Evolutionary conservation across 2,329 filamentous ascomycete genomes (phyloP).

Genomic region (Alternaria tenuissima): DNA sequence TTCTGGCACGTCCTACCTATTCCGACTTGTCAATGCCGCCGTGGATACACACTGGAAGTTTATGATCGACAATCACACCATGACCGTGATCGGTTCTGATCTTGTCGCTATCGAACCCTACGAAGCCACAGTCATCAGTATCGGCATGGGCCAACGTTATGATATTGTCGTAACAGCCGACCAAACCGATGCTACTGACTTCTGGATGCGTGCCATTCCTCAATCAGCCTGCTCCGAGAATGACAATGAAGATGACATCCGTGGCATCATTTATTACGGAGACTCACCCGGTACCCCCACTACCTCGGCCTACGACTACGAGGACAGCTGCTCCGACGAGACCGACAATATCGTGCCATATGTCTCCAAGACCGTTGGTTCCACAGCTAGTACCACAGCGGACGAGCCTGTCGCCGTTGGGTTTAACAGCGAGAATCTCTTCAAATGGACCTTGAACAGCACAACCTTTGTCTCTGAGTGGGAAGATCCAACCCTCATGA

Average conservation of each 20-base stretch:
- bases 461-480: constrained; percentile 52
- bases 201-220: constrained; percentile 50
- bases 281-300: constrained; percentile 38
- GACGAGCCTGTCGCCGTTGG: constrained; percentile 43
- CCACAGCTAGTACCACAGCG: constrained; percentile 28
- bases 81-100: constrained; percentile 56
- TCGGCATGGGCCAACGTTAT: constrained; percentile 54
- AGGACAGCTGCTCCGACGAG: constrained; percentile 51
- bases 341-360: constrained; percentile 35
- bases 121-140: constrained; percentile 48
- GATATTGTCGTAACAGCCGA: constrained; percentile 50
- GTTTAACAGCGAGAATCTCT: constrained; percentile 46
- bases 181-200: constrained; percentile 36
- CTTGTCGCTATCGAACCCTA: constrained; percentile 55
- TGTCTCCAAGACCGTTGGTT: constrained; percentile 46
- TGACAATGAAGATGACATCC: constrained; percentile 43
- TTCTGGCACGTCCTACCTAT: constrained; percentile 52
- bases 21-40: constrained; percentile 55
- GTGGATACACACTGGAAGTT: constrained; percentile 55
- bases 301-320: constrained; percentile 46
- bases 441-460: constrained; percentile 53
- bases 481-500: constrained; percentile 50
- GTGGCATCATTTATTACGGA: constrained; percentile 52
- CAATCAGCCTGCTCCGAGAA: constrained; percentile 51
- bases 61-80: constrained; percentile 54